Evolutionary conservation across 176 grass and related monocot species (phyloP), one percentile per base, ranked within the genome.

Genomic region (Themeda triandra): DNA sequence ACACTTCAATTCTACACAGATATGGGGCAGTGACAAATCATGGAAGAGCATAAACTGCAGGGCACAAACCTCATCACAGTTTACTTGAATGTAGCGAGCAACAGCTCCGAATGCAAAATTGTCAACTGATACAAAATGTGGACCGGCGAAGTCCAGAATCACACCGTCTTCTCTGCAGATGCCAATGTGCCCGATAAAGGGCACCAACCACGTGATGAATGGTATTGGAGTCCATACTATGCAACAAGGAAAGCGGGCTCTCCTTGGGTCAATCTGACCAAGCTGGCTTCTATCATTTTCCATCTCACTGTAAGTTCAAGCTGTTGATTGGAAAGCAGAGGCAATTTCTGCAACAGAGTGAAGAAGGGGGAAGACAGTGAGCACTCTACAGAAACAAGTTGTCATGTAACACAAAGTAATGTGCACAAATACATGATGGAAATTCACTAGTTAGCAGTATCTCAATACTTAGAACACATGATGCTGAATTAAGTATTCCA

Each of bases 111-210:
- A 98, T 21, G 96, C 89, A 81, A 98, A 98, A 80, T 95, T 85
- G 85, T 95, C 96, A 85, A 98, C 89, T 17, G 91, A 95, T 65
- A 95, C 88, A 56, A 98, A 98, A 82, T 98, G 87, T 32, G 96
- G 89, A 65, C 96, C 96, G 29, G 93, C 89, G 12, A 98, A 98
- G 85, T 98, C 96, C 80, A 98, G 80, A 71, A 95, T 98, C 3
- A 98, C 93, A 60, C 96, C 93, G 79, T 98, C 96, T 83, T 98
- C 96, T 90, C 91, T 90, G 81, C 93, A 95, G 18, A 95, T 98
- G 6, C 96, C 96, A 65, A 98, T 88, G 82, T 98, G 96, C 2
- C 96, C 96, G 3, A 98, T 87, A 85, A 98, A 98, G 3, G 96
- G 96, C 18, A 98, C 73, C 74, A 98, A 23, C 96, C 96, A 98